Conservation (phyloP, 2,329 filamentous ascomycete genomes). For the Lachnellula arida region DNA sequence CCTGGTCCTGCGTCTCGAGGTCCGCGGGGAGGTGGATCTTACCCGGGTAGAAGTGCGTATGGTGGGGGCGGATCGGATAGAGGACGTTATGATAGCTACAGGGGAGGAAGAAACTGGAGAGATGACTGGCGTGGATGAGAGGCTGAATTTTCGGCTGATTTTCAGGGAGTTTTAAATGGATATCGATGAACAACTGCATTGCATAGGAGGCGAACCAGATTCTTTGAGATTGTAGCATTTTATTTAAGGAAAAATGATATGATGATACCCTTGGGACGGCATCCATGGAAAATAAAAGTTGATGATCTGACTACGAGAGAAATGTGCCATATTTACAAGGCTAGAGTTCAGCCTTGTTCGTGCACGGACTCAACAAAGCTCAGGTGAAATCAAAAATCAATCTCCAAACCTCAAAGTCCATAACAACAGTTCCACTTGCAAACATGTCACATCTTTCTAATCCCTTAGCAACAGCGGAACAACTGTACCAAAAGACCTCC, state of each 20-base stretch:
- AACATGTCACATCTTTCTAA: constrained; percentile 62
- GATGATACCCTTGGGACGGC: not conserved
- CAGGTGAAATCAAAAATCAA: not conserved
- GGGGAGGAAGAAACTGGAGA: constrained; percentile 13
- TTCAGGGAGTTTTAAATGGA: not conserved
- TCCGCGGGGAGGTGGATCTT: constrained; percentile 6
- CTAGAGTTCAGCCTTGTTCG: not conserved
- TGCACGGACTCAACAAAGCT: not conserved
- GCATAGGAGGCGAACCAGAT: not conserved
- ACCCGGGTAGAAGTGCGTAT: not conserved
- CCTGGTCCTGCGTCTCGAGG: constrained; percentile 28
- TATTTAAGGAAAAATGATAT: not conserved
- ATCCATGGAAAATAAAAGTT: not conserved
- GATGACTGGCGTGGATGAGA: constrained; percentile 18
- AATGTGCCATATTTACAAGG: not conserved
- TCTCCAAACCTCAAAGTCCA: not conserved
- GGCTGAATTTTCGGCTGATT: not conserved
- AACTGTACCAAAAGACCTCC: constrained; percentile 55
- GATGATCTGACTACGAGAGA: no score
- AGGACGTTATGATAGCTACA: constrained; percentile 13
- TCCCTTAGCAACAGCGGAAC: constrained; percentile 65
- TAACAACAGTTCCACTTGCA: not conserved
- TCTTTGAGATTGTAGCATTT: not conserved
- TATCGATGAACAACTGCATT: not conserved
- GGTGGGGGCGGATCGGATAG: not conserved